Percentiles rank a stretch among this genome's conserved stretches.
These are phyloP conservation scores for Zygotorulaspora sp. DNA, from an alignment of 805 yeast species.

Conservation along the genomic window DNA sequence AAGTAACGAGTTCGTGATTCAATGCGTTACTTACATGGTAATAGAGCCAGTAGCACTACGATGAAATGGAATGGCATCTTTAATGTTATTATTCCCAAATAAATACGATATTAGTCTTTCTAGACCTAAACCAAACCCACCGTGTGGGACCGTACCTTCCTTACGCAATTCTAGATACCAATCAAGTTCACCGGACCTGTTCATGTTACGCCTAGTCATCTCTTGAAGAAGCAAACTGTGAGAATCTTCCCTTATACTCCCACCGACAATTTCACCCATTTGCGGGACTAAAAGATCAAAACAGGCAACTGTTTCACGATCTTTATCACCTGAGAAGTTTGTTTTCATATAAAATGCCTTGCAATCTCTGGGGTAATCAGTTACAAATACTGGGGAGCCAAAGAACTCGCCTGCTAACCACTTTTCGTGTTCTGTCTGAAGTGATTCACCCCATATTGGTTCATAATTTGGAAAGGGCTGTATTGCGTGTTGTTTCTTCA, in stretches of 20 bases:
- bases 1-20: too few relatives aligned
- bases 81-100: slow-evolving; percentile 68
- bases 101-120: slow-evolving; percentile 78
- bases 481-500: slow-evolving; percentile 35
- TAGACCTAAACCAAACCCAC: slow-evolving; percentile 95
- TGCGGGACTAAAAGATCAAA: slow-evolving; percentile 87
- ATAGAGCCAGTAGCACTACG: slow-evolving; percentile 55
- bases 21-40: slow-evolving; percentile 6
- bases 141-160: slow-evolving; percentile 86
- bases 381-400: slow-evolving; percentile 76
- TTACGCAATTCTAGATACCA: slow-evolving; percentile 79
- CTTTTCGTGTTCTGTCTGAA: slow-evolving; percentile 86
- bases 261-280: slow-evolving; percentile 92
- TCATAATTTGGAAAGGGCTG: slow-evolving; percentile 38
- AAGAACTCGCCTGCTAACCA: slow-evolving; percentile 72
- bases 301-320: slow-evolving; percentile 69
- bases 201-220: slow-evolving; percentile 55
- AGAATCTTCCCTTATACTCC: slow-evolving; percentile 82
- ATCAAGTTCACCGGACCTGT: slow-evolving; percentile 46
- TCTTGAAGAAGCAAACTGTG: slow-evolving; percentile 44
- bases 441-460: slow-evolving; percentile 65
- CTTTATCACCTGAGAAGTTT: slow-evolving; percentile 35
- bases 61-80: slow-evolving; percentile 86
- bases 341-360: slow-evolving; percentile 92
- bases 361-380: slow-evolving; percentile 71